Percentiles rank a stretch among this genome's conserved stretches.
Evolutionary conservation across 2,329 filamentous ascomycete genomes (phyloP).

Genomic region (Myriosclerotinia scirpicola): DNA sequence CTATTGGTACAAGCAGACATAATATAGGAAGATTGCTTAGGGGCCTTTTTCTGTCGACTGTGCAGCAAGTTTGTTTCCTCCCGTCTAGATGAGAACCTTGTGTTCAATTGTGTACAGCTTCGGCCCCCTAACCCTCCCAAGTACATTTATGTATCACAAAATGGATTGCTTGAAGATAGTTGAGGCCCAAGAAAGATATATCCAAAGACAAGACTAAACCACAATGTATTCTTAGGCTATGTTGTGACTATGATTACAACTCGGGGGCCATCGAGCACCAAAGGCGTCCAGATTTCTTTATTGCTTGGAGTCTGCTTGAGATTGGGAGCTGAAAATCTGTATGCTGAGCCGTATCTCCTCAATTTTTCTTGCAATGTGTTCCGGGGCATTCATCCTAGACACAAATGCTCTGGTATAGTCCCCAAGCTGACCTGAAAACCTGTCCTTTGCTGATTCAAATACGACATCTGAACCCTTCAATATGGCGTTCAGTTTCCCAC

Average conservation of each 20-base stretch:
- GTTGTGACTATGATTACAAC: background rate
- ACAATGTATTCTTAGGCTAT: background rate
- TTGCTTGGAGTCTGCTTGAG: background rate
- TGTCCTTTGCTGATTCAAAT: background rate
- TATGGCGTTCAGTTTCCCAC: background rate
- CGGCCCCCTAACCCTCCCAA: background rate
- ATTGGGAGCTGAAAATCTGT: background rate
- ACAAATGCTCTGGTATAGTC: background rate
- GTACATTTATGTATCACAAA: background rate
- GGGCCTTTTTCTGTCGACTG: background rate
- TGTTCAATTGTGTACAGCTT: too few relatives aligned
- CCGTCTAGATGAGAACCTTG: background rate
- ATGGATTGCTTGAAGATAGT: background rate
- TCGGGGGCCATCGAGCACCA: background rate
- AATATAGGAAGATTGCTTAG: too few relatives aligned
- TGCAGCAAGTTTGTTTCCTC: background rate
- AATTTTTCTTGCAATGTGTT: background rate
- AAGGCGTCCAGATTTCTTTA: background rate
- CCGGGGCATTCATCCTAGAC: background rate
- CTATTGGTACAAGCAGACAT: too few relatives aligned
- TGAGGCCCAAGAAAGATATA: background rate
- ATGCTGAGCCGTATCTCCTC: background rate
- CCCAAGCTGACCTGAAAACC: background rate
- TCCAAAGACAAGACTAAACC: background rate
- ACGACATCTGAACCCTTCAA: conserved; percentile 1